Base-by-base conservation (phyloP, 495 filamentous ascomycete genomes). In the Penicillium canariense region DNA sequence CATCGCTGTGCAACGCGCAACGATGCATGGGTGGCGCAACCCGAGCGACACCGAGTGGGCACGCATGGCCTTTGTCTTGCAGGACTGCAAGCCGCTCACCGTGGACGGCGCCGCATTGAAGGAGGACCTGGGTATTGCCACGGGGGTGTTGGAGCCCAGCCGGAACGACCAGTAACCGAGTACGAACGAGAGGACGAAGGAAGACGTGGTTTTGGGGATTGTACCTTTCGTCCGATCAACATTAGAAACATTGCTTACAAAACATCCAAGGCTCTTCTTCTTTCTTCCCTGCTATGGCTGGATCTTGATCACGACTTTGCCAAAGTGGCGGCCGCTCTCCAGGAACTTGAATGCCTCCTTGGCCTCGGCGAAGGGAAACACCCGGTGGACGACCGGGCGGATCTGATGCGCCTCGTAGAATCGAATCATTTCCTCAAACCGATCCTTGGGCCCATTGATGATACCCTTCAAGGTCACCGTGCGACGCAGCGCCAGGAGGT, bases 311-410 rank as follows among this genome's bases (percentile, higher is more conserved):
- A 76, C 77, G 4, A 91, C 67, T 71, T 91, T 91, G 5, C 88
- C 89, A 70, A 90, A 85, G 66, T 94, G 88, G 49, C 82, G 83
- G 64, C 86, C 77, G 44, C 79, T 81, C 74, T 81, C 87, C 77
- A 87, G 46, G 47, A 75, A 77, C 48, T 68, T 58, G 49, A 77
- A 78, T 1, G 76, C 76, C 43, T 87, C 77, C 56, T 74, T 77
- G 0, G 73, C 54, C 50, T 82, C 66, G 2, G 79, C 79, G 10
- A 88, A 77, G 0, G 63, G 59, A 58, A 89, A 89, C 10, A 82
- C 67, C 50, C 66, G 75, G 61, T 88, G 84, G 7, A 89, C 68
- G 0, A 85, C 81, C 0, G 86, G 85, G 30, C 81, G 75, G 36
- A 89, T 83, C 39, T 80, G 65, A 34, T 84, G 78, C 36, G 63